phyloP scores from a whole-genome alignment of 169 alveolate genomes.

The Plasmodium vinckei region DNA sequence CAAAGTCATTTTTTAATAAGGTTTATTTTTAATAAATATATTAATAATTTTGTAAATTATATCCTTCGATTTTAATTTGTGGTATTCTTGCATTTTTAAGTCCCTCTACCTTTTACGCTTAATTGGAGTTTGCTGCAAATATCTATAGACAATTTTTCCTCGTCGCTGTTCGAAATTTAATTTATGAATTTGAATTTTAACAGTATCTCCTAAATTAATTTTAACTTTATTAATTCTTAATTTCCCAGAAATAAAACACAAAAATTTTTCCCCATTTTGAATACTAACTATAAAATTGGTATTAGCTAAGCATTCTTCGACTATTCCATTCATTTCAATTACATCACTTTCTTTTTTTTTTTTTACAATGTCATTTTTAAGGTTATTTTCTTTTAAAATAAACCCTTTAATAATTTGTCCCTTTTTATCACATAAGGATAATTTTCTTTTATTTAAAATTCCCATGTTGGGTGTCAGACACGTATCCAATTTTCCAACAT shows the following conservation, averaged over 20 bases:
- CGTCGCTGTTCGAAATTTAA: slow-evolving; percentile 69
- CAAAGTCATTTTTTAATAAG: too few species aligned
- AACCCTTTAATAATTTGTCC: neutral
- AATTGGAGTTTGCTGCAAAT: slow-evolving; percentile 38
- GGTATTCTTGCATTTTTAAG: too few species aligned
- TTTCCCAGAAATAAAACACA: slow-evolving; percentile 65
- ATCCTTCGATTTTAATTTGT: too few species aligned
- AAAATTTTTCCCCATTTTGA: slow-evolving; percentile 64
- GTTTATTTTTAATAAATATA: too few species aligned
- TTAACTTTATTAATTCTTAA: slow-evolving; percentile 58
- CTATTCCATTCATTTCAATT: slow-evolving; percentile 71
- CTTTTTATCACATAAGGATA: neutral
- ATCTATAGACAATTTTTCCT: slow-evolving; percentile 58
- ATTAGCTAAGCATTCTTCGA: slow-evolving; percentile 62
- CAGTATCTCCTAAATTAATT: slow-evolving; percentile 62
- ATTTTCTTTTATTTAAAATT: neutral
- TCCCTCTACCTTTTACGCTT: slow-evolving; percentile 3
- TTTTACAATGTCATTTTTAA: slow-evolving; percentile 9
- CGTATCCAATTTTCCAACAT: neutral
- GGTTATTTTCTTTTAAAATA: neutral
- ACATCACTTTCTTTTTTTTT: slow-evolving; percentile 28
- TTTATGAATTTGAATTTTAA: slow-evolving; percentile 60
- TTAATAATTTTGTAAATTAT: too few species aligned
- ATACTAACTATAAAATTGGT: slow-evolving; percentile 69
- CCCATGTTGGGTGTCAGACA: neutral